Conservation (phyloP, 768 basidiomycete species). For the Trametes villosa region DNA sequence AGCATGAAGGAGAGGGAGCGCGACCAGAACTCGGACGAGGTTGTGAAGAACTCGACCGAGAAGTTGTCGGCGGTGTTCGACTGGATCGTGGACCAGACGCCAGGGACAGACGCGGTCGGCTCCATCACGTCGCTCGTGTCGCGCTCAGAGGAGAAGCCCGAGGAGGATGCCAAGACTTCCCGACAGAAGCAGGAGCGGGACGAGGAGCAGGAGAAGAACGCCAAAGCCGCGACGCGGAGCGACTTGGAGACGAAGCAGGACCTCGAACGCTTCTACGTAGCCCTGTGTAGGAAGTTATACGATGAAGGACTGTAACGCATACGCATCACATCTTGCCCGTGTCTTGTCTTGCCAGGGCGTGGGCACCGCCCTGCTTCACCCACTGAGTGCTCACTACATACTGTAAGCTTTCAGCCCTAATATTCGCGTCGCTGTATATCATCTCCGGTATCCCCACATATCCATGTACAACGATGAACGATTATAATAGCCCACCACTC, state of each 20-base stretch:
- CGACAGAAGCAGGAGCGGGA: constrained; percentile 4
- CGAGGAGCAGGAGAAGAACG: constrained; percentile 17
- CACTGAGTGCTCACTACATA: not conserved
- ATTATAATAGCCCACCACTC: not conserved
- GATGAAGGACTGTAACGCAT: constrained; percentile 79
- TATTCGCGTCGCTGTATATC: no score
- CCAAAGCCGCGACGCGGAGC: constrained; percentile 28
- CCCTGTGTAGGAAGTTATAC: constrained; percentile 86
- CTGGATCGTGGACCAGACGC: constrained; percentile 75
- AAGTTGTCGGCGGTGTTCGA: constrained; percentile 76
- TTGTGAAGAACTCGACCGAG: constrained; percentile 70
- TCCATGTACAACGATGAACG: not conserved
- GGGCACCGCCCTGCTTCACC: not conserved
- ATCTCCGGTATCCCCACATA: no score
- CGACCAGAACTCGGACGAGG: constrained; percentile 51
- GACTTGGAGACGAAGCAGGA: constrained; percentile 72
- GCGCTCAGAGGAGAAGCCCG: not conserved
- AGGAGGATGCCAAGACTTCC: not conserved
- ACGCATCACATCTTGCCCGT: not conserved
- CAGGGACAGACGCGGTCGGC: constrained; percentile 4
- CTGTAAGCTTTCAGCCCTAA: no score
- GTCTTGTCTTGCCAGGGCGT: not conserved
- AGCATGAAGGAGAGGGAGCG: constrained; percentile 23
- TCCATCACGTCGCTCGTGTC: constrained; percentile 7
- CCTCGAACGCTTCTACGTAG: constrained; percentile 88